Conservation (phyloP, 805 yeast genomes). For the Metschnikowia sp. region DNA sequence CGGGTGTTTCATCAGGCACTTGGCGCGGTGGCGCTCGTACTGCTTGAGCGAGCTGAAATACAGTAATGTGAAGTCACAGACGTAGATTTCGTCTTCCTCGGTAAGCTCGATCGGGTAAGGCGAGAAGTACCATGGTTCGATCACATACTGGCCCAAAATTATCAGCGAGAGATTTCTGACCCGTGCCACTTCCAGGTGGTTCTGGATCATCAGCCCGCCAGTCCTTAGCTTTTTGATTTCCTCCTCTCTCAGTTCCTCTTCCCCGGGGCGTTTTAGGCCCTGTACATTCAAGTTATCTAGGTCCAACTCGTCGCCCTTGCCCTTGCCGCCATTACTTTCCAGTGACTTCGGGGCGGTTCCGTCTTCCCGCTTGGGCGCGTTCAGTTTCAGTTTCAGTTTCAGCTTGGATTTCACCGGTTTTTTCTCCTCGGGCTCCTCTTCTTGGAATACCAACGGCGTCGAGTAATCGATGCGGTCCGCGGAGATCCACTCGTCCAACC, state of each 20-base stretch:
- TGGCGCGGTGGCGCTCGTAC: conserved; percentile 85
- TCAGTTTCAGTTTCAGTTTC: conserved; percentile 18
- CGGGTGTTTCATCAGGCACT: conserved; percentile 89
- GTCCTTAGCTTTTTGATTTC: conserved; percentile 90
- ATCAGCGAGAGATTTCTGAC: conserved; percentile 80
- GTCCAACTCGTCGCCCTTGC: conserved; percentile 68
- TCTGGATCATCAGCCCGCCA: conserved; percentile 96
- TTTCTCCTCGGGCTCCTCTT: conserved; percentile 50
- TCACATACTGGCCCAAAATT: conserved; percentile 83
- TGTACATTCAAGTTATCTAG: conserved; percentile 82
- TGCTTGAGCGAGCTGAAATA: conserved; percentile 88
- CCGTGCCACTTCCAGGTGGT: conserved; percentile 78
- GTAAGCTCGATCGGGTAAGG: conserved; percentile 96
- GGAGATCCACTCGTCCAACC: conserved; percentile 93
- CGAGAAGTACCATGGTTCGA: conserved; percentile 98
- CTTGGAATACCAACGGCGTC: conserved; percentile 71
- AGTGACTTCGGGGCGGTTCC: conserved; percentile 21
- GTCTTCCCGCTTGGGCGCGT: conserved; percentile 15
- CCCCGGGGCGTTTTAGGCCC: conserved; percentile 63
- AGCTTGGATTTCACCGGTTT: conserved; percentile 30
- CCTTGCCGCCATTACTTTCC: conserved; percentile 18
- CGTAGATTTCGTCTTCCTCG: conserved; percentile 84
- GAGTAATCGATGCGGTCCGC: conserved; percentile 67
- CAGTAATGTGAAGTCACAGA: conserved; percentile 86
- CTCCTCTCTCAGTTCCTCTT: conserved; percentile 79